Percentiles rank a stretch among this genome's conserved stretches.
Conservation (phyloP, 2,329 filamentous ascomycete genomes). For the Podosphaera leucotricha region DNA sequence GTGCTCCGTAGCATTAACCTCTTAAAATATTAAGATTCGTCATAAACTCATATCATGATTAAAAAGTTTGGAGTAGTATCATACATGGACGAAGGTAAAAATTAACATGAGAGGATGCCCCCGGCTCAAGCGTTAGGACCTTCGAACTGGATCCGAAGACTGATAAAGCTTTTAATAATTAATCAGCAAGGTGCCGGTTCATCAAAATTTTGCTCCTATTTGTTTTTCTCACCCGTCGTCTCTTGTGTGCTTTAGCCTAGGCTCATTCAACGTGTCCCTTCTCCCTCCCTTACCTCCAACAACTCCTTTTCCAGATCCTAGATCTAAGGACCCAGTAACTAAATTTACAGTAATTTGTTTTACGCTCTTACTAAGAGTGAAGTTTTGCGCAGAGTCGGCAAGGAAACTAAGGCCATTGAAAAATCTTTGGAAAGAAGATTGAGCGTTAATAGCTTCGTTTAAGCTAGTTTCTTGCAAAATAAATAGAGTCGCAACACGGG, state of each 20-base stretch:
- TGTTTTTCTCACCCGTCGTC: background rate
- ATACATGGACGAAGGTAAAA: background rate
- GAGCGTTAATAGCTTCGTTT: constrained; percentile 27
- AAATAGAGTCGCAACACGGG: constrained; percentile 35
- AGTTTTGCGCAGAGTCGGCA: constrained; percentile 8
- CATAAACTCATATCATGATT: background rate
- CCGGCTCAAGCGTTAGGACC: background rate
- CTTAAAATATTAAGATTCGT: background rate
- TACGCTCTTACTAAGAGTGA: constrained; percentile 6
- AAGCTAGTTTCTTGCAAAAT: constrained; percentile 32
- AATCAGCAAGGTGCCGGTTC: background rate
- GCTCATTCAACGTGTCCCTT: background rate
- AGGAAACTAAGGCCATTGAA: constrained; percentile 19
- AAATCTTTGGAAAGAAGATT: constrained; percentile 29
- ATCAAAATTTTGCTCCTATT: background rate
- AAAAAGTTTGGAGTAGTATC: background rate
- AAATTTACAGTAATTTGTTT: background rate
- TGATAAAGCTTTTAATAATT: background rate
- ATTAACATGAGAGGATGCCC: background rate
- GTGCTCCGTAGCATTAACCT: too few relatives aligned
- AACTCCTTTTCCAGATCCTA: background rate
- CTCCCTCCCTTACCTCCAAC: background rate
- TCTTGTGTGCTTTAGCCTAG: background rate
- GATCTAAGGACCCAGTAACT: background rate
- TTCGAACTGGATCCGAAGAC: background rate